These are phyloP conservation scores for Raphidocelis subcapitata DNA, from an alignment of 139 green algal genomes.

Conservation along the genomic window DNA sequence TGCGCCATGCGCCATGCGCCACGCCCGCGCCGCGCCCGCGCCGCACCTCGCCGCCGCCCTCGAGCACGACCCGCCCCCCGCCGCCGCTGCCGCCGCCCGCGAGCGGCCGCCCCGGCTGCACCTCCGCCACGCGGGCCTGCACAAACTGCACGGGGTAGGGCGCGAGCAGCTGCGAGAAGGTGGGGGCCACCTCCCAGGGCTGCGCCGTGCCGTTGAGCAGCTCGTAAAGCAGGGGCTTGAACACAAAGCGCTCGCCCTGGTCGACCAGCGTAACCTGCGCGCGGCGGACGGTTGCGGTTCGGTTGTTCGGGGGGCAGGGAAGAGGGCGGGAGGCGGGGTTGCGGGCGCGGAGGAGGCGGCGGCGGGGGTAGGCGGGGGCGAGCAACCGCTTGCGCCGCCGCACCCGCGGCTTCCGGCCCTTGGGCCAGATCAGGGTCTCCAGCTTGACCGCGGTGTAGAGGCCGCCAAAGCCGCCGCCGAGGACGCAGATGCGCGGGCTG, in stretches of 20 bases:
- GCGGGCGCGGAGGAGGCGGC: too few relatives aligned
- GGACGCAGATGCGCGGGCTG: conserved; percentile 79
- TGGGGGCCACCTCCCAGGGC: conserved; percentile 85
- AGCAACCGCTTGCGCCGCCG: neutral
- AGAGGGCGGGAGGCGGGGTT: too few relatives aligned
- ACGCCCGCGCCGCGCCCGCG: too few relatives aligned
- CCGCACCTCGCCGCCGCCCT: too few relatives aligned
- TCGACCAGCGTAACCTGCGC: conserved; percentile 90
- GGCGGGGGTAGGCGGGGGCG: too few relatives aligned
- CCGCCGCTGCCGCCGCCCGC: neutral
- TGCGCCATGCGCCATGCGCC: too few relatives aligned
- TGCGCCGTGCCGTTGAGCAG: conserved; percentile 78
- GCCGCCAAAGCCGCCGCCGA: conserved; percentile 97
- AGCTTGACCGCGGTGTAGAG: conserved; percentile 96
- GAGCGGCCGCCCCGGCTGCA: neutral
- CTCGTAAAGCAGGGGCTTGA: conserved; percentile 99
- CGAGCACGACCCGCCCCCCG: too few relatives aligned
- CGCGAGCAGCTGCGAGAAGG: conserved; percentile 83
- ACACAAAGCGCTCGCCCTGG: conserved; percentile 91
- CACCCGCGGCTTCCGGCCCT: conserved; percentile 77
- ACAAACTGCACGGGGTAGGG: conserved; percentile 85
- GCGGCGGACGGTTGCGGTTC: too few relatives aligned
- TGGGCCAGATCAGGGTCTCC: conserved; percentile 86
- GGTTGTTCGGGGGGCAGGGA: too few relatives aligned
- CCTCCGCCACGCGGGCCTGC: conserved; percentile 50